Base-by-base conservation (phyloP, 306 rosid genomes). In the Cucumis cinereus region DNA sequence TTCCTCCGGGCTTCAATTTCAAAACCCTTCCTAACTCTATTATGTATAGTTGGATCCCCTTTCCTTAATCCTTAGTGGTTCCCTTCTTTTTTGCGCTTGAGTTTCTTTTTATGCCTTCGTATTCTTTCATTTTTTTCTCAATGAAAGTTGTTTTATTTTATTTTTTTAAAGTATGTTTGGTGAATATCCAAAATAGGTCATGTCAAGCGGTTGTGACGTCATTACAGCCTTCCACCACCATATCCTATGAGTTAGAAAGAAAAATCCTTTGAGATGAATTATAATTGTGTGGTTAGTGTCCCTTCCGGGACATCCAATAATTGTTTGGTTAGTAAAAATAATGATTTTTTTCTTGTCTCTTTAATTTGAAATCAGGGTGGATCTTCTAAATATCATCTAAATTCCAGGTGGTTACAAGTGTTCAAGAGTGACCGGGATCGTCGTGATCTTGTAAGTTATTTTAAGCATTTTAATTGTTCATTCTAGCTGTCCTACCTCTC, bases 401-500 rank as follows among this genome's bases (percentile, higher is more conserved):
- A 80, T 74, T 94, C 95, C 24, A 90, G 93, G 85, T 94, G 99
- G 99, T 84, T 92, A 81, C 93, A 94, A 83, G 90, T 88, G 64
- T 90, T 94, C 79, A 90, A 84, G 81, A 92, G 97, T 19, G 98
- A 92, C 8, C 88, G 97, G 74, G 98, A 92, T 85, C 96, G 88
- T 47, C 94, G 96, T 60, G 98, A 94, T 82, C 96, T 94, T 76
- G 98, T 94, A 86, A 79, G 87, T 83, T 50, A 20, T 35, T 53
- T 85, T 55, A 38, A 54, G 40, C 33, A 41, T 82, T 76, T 63
- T 28, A 2, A 36, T 6, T 54, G 45, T 40, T 28, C 68, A 54
- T 75, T 57, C 73, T 75, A 78, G 40, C 15, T 24, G 12, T n/a
- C 56, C 54, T 30, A 33, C 67, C 49, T 79, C 36, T 15, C 40